Base-by-base conservation (phyloP, 306 rosid species). In the Quercus variabilis region DNA sequence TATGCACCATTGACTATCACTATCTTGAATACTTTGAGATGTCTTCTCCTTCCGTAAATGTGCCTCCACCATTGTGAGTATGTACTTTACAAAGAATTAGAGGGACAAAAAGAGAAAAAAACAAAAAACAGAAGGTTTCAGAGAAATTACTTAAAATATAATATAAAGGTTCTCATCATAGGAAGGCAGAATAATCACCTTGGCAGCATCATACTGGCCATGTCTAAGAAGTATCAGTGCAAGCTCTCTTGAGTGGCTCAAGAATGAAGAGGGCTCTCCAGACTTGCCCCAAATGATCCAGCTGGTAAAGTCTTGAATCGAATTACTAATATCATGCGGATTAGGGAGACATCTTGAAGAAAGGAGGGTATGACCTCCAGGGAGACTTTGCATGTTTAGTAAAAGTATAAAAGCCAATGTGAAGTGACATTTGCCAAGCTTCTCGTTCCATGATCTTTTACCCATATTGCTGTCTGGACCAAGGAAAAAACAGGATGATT, bases 1-100 rank as follows among this genome's bases (percentile, higher is more conserved):
- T 76, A 88, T 74, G 87, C 96, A 91, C 97, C 99, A 95, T 69
- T 92, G 85, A 58, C 95, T 94, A 89, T 91, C 97, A 17, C 82
- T 78, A 64, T 91, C 97, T 89, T 91, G 97, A 82, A 91, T 86
- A 85, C 91, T 85, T 67, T 91, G 91, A 62, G 90, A 85, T 14
- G 97, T 90, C 89, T 91, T 91, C 91, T 95, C 97, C 86, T 89
- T 92, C 62, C 84, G 92, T 73, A 82, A 85, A 79, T 91, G 91
- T 52, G 91, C 87, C 85, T 95, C 97, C 87, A 76, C 89, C 71
- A 89, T 88, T 67, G 81, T 78, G 28, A 92, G 98, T 78, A 95
- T 83, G 81, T 80, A 85, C 99, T 92, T 58, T 74, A 82, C 71
- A 82, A 75, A 88, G 26, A 82, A 76, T 71, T 80, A 9, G 52